Percentiles rank a stretch among this genome's conserved stretches.
Evolutionary conservation across 2,329 filamentous ascomycete species (phyloP).

Genomic region (Monilinia aucupariae): DNA sequence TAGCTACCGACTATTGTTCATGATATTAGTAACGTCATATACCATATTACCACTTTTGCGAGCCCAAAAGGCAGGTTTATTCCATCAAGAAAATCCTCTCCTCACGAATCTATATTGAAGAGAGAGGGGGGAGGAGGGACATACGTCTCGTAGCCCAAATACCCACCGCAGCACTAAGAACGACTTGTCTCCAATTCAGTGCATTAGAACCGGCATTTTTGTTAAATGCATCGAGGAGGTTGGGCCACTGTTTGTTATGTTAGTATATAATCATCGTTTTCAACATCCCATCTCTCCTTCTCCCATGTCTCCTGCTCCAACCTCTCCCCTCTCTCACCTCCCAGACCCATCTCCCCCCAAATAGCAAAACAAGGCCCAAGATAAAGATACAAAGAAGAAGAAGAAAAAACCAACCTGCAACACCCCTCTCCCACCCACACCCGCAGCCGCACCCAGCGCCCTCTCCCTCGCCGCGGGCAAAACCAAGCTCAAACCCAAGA

Average conservation of each 20-base stretch:
- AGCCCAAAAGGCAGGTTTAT: too few relatives aligned
- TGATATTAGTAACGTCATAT: background rate
- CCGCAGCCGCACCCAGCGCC: background rate
- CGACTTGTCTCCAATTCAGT: conserved; percentile 58
- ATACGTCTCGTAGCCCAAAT: conserved; percentile 58
- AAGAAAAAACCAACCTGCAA: background rate
- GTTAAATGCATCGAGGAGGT: conserved; percentile 42
- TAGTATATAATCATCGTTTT: background rate
- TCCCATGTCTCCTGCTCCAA: background rate
- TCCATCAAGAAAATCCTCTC: too few relatives aligned
- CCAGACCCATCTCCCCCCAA: background rate
- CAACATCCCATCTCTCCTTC: too few relatives aligned
- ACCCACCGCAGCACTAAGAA: conserved; percentile 48
- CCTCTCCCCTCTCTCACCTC: background rate
- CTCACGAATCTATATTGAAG: too few relatives aligned
- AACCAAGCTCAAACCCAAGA: background rate
- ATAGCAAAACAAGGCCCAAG: too few relatives aligned
- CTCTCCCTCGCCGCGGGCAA: background rate
- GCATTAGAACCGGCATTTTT: conserved; percentile 38
- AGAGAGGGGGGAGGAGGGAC: conserved; percentile 24
- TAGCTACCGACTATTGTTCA: conserved; percentile 1
- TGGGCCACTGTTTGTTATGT: conserved; percentile 35
- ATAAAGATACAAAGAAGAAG: too few relatives aligned
- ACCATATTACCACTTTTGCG: background rate
- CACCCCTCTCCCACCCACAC: background rate